phyloP scores from a whole-genome alignment of 2,329 filamentous ascomycete genomes.

The Aurifilum marmelostoma region DNA sequence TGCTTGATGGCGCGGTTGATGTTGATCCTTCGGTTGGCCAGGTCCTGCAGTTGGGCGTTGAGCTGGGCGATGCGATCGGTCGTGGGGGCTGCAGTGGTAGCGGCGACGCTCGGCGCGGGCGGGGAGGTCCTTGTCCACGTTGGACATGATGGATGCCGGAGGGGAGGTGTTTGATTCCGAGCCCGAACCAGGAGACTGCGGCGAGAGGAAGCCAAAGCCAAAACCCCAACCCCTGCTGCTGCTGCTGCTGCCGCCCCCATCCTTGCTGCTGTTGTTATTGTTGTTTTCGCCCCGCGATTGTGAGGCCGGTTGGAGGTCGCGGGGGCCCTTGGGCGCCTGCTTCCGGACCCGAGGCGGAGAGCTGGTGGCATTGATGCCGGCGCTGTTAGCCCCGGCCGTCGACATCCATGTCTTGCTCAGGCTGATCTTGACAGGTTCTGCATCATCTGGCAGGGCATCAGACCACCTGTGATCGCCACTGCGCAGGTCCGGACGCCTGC shows the following conservation, averaged over 20 bases:
- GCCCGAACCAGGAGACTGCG: background rate
- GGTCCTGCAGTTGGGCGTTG: constrained; percentile 65
- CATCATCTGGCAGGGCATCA: constrained; percentile 33
- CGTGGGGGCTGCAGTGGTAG: constrained; percentile 48
- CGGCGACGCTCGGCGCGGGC: constrained; percentile 61
- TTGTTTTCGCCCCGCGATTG: background rate
- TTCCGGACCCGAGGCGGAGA: constrained; percentile 23
- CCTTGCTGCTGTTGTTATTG: background rate
- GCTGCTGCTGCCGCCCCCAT: too few species aligned
- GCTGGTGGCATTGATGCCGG: constrained; percentile 26
- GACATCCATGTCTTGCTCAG: constrained; percentile 41
- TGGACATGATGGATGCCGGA: constrained; percentile 40
- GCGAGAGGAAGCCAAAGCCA: constrained; percentile 19
- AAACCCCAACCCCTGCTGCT: background rate
- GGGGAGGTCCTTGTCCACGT: constrained; percentile 62
- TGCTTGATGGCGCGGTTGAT: constrained; percentile 74
- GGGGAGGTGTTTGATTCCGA: constrained; percentile 23
- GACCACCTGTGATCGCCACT: constrained; percentile 34
- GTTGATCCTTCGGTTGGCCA: constrained; percentile 71
- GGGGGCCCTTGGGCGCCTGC: constrained; percentile 4
- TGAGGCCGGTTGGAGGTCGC: constrained; percentile 2
- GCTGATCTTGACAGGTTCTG: constrained; percentile 40
- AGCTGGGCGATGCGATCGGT: constrained; percentile 69
- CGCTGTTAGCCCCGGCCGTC: constrained; percentile 31
- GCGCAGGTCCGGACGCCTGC: constrained; percentile 41